Conservation (phyloP, 2,329 filamentous ascomycete species). For the Aspergillus felis region DNA sequence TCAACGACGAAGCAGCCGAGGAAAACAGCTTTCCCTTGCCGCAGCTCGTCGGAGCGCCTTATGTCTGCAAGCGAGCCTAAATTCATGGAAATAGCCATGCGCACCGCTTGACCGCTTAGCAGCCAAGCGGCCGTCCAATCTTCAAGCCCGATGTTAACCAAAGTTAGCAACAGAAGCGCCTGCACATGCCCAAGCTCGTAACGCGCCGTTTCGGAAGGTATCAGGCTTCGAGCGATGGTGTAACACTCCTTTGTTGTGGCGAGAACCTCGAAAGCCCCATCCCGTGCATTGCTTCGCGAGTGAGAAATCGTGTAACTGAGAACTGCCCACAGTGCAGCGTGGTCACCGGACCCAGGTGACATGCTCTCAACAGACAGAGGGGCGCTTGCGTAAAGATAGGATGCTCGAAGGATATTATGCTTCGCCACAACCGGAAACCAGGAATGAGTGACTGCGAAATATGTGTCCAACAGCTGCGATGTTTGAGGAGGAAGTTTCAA, state of each 20-base stretch:
- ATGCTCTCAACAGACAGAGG: conserved; percentile 30
- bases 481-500: conserved; percentile 47
- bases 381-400: conserved; percentile 51
- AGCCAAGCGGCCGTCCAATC: conserved; percentile 52
- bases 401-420: conserved; percentile 52
- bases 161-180: conserved; percentile 43
- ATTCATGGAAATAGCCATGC: conserved; percentile 42
- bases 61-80: conserved; percentile 25
- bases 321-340: conserved; percentile 43
- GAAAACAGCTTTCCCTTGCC: conserved; percentile 42
- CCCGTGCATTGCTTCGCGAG: conserved; percentile 15
- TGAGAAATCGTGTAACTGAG: conserved; percentile 41
- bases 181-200: conserved; percentile 43
- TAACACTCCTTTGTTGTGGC: conserved; percentile 34
- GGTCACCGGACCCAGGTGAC: conserved; percentile 36
- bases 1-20: conserved; percentile 54
- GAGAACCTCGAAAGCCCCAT: conserved; percentile 14
- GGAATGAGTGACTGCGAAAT: conserved; percentile 55
- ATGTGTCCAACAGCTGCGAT: conserved; percentile 53
- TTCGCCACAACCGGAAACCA: conserved; percentile 60
- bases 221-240: conserved; percentile 30
- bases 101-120: conserved; percentile 49
- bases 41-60: conserved; percentile 28
- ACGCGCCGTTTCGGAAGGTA: conserved; percentile 38
- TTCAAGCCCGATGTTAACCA: conserved; percentile 48